A percentile compares a stretch with the other conserved stretches of the same genome.
phyloP scores from a whole-genome alignment of 1,139 yeast species.

The Yamadazyma triangularis region DNA sequence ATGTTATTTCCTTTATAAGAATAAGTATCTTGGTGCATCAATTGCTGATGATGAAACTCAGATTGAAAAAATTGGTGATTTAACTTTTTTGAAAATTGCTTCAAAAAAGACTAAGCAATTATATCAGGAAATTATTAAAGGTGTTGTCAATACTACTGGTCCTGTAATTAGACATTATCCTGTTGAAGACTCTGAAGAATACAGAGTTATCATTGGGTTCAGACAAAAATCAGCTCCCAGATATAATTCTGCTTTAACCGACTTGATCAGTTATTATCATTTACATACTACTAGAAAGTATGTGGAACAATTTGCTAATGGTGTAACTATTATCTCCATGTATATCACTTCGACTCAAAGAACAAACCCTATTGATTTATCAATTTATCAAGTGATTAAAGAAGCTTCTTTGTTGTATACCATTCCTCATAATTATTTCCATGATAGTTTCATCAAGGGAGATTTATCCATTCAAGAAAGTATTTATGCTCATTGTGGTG shows the following conservation, averaged over 20 bases:
- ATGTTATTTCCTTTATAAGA: slow-evolving; percentile 84
- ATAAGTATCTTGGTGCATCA: slow-evolving; percentile 40
- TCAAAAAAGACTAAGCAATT: slow-evolving; percentile 73
- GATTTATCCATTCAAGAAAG: slow-evolving; percentile 90
- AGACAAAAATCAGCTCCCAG: slow-evolving; percentile 81
- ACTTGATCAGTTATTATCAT: slow-evolving; percentile 86
- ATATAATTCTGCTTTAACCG: slow-evolving; percentile 83
- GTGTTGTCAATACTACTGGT: slow-evolving; percentile 76
- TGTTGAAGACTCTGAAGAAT: slow-evolving; percentile 71
- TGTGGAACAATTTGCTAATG: slow-evolving; percentile 91
- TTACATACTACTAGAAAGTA: slow-evolving; percentile 83
- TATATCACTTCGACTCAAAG: slow-evolving; percentile 61
- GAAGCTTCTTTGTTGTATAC: slow-evolving; percentile 92
- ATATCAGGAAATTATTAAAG: slow-evolving; percentile 67
- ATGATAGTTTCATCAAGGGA: slow-evolving; percentile 66
- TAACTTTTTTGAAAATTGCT: slow-evolving; percentile 73
- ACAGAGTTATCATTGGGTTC: slow-evolving; percentile 85
- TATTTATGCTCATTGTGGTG: slow-evolving; percentile 91
- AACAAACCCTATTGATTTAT: slow-evolving; percentile 52
- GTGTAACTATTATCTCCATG: slow-evolving; percentile 80
- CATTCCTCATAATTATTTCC: slow-evolving; percentile 83
- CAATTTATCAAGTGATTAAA: slow-evolving; percentile 86
- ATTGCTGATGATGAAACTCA: slow-evolving; percentile 12
- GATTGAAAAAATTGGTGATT: slow-evolving; percentile 69
- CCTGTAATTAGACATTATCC: slow-evolving; percentile 90